A percentile compares a stretch with the other conserved stretches of the same genome.
Conservation (phyloP, 306 rosid genomes). For the Cyamopsis tetragonoloba region DNA sequence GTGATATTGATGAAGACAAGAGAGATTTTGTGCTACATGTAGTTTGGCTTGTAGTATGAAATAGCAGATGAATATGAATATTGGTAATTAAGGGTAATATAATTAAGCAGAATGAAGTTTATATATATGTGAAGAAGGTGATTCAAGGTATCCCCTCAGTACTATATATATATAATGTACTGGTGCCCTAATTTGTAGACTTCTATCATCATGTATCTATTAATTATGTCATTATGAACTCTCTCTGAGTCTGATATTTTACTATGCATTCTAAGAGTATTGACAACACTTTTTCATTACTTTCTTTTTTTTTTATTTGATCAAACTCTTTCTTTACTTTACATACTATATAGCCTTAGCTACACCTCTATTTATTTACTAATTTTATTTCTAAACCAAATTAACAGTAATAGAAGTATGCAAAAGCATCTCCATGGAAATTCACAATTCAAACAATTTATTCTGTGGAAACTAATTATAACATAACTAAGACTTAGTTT, state of each 20-base stretch:
- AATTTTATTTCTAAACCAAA: background rate
- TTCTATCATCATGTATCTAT: conserved; percentile 20
- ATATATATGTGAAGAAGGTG: too few species aligned
- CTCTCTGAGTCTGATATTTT: conserved; percentile 7
- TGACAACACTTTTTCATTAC: background rate
- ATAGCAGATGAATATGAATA: conserved; percentile 22
- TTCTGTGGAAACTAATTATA: too few species aligned
- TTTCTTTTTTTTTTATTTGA: too few species aligned
- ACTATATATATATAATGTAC: too few species aligned
- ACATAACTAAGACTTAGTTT: too few species aligned
- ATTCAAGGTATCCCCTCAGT: conserved; percentile 22
- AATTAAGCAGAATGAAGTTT: conserved; percentile 14
- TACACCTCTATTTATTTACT: background rate
- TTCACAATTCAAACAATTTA: too few species aligned
- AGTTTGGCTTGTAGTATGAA: conserved; percentile 32
- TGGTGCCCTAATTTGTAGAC: conserved; percentile 18
- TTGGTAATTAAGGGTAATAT: conserved; percentile 22
- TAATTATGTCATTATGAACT: too few species aligned
- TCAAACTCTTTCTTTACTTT: background rate
- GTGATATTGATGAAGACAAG: conserved; percentile 14
- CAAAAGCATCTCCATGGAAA: too few species aligned
- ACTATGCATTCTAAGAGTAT: conserved; percentile 15
- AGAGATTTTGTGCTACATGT: conserved; percentile 14
- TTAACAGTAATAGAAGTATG: background rate
- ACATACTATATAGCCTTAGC: background rate